These are phyloP conservation scores for Kickxella alabastrina DNA, from an alignment of 192 early-diverging fungal genomes.

Conservation along the genomic window DNA sequence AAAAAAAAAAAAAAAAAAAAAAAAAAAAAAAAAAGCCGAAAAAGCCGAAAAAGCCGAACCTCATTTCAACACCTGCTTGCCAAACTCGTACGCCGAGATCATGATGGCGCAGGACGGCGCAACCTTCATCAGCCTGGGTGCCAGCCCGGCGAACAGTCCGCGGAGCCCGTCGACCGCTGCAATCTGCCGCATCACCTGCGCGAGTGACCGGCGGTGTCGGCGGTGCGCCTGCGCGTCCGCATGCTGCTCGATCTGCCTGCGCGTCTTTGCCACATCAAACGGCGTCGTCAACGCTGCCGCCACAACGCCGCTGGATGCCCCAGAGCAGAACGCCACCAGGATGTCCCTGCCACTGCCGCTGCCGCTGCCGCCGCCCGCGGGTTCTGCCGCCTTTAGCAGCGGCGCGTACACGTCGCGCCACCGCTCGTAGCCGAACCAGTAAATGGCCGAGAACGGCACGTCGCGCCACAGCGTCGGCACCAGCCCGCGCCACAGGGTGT, in stretches of 20 bases:
- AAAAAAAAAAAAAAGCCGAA: no score
- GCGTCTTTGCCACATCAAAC: constrained; percentile 95
- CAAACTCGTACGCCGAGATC: constrained; percentile 85
- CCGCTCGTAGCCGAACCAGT: constrained; percentile 90
- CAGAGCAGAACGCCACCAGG: constrained; percentile 66
- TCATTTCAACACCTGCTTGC: constrained; percentile 46
- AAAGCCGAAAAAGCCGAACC: background rate
- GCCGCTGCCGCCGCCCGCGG: no score
- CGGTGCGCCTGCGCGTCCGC: constrained; percentile 14
- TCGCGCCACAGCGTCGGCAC: constrained; percentile 89
- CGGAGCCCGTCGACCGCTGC: constrained; percentile 27
- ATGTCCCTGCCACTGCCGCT: constrained; percentile 5
- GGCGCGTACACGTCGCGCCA: constrained; percentile 54
- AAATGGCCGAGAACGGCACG: constrained; percentile 93
- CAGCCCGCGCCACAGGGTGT: constrained; percentile 81
- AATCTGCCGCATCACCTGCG: constrained; percentile 35
- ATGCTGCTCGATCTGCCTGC: constrained; percentile 67
- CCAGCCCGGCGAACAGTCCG: constrained; percentile 52
- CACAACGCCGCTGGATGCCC: constrained; percentile 82
- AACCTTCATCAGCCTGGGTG: constrained; percentile 80
- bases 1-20: no score
- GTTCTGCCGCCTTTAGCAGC: no score
- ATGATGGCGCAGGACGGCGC: constrained; percentile 94
- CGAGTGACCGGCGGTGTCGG: constrained; percentile 15
- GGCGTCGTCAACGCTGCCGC: constrained; percentile 87